These are phyloP conservation scores for Zygoascus flipseniorum DNA, from an alignment of 805 yeast genomes.

Conservation along the genomic window DNA sequence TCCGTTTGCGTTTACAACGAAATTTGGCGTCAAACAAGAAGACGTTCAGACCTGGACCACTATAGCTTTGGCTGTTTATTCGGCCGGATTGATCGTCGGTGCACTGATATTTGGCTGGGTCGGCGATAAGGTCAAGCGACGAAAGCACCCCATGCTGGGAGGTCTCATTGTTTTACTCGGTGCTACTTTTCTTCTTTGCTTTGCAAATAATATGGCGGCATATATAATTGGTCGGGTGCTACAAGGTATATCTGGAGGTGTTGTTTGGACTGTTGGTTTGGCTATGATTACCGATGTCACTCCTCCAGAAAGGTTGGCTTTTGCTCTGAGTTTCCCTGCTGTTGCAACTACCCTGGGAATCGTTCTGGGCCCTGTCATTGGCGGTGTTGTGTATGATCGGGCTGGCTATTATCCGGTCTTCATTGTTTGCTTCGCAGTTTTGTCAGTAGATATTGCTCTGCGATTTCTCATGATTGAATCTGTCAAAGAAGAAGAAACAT, in stretches of 20 bases:
- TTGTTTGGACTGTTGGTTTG: constrained; percentile 30
- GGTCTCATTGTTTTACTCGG: constrained; percentile 25
- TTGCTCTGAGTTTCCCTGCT: constrained; percentile 25
- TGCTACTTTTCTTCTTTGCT: constrained; percentile 24
- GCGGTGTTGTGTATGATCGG: constrained; percentile 27
- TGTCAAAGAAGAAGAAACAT: not conserved
- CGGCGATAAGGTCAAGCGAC: constrained; percentile 19
- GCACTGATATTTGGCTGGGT: constrained; percentile 24
- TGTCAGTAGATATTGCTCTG: constrained; percentile 23
- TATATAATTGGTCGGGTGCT: constrained; percentile 25
- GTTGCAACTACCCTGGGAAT: constrained; percentile 24
- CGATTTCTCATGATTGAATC: constrained; percentile 28
- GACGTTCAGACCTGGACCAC: constrained; percentile 23
- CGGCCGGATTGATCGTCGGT: constrained; percentile 26
- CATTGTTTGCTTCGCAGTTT: constrained; percentile 23
- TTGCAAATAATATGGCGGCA: constrained; percentile 20
- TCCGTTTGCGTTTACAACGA: constrained; percentile 25
- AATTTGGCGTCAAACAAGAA: constrained; percentile 22
- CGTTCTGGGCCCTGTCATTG: constrained; percentile 28
- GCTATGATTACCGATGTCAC: constrained; percentile 27
- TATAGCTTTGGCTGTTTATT: constrained; percentile 24
- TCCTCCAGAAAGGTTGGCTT: constrained; percentile 23
- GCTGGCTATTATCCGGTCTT: constrained; percentile 28
- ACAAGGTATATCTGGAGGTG: constrained; percentile 28
- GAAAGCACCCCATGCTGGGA: constrained; percentile 23